phyloP scores from a whole-genome alignment of 768 basidiomycete species.

The Boletellus emodensis region DNA sequence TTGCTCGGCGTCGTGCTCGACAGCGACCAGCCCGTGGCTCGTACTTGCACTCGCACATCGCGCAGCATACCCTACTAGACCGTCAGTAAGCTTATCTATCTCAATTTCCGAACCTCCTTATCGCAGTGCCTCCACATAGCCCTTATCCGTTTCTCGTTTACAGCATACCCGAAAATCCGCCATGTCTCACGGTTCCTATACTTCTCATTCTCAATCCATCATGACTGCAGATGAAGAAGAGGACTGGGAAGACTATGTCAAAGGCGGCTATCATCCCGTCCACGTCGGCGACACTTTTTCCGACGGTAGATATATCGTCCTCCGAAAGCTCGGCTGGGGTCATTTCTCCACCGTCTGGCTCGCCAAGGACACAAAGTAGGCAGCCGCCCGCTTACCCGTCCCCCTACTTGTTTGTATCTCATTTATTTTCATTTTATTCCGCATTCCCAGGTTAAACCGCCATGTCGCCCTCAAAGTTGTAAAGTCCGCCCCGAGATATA shows the following conservation, averaged over 20 bases:
- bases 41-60: background rate
- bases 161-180: constrained; percentile 34
- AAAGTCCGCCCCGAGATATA: constrained; percentile 95
- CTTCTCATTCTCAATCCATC: constrained; percentile 69
- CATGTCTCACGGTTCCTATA: constrained; percentile 74
- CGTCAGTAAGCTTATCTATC: constrained; percentile 31
- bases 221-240: constrained; percentile 85
- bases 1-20: background rate
- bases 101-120: constrained; percentile 25
- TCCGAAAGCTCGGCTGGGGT: constrained; percentile 94
- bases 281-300: constrained; percentile 91
- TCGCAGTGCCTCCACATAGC: constrained; percentile 21
- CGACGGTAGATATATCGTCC: constrained; percentile 82
- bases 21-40: background rate
- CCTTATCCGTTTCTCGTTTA: constrained; percentile 32
- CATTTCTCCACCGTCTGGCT: constrained; percentile 96
- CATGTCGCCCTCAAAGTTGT: constrained; percentile 99
- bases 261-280: constrained; percentile 87
- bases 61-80: constrained; percentile 27
- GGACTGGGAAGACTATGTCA: constrained; percentile 86
- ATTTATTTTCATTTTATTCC: constrained; percentile 12
- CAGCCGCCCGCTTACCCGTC: constrained; percentile 5
- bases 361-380: constrained; percentile 76
- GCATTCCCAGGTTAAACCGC: constrained; percentile 70
- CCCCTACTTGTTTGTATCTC: constrained; percentile 2